Percentiles rank a stretch among this genome's conserved stretches.
These are phyloP conservation scores for Coemansia furcata DNA, from an alignment of 192 early-diverging fungal genomes.

Conservation along the genomic window DNA sequence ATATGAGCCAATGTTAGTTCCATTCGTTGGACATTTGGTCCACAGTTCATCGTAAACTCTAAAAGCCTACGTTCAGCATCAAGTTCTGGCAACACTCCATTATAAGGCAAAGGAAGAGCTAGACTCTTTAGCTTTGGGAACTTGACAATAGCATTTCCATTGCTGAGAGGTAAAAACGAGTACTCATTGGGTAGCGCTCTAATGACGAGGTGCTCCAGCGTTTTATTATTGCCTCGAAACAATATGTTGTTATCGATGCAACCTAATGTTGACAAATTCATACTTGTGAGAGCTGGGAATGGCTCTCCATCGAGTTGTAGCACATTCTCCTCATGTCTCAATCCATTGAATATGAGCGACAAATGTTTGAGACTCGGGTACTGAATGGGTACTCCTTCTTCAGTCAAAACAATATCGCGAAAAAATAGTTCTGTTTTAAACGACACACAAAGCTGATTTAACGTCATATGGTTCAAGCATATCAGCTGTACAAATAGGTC, in stretches of 20 bases:
- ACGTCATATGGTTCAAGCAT: neutral
- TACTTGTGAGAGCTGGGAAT: neutral
- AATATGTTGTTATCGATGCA: neutral
- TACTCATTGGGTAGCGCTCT: neutral
- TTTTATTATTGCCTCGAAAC: neutral
- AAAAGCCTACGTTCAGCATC: neutral
- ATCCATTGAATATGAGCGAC: neutral
- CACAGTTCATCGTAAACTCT: neutral
- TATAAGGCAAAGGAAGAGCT: neutral
- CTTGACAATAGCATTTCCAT: neutral
- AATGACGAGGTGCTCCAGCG: neutral
- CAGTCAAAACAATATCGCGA: neutral
- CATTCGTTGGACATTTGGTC: neutral
- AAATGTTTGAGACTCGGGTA: neutral
- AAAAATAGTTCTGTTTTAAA: neutral
- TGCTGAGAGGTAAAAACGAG: neutral
- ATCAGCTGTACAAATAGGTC: neutral
- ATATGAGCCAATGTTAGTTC: neutral
- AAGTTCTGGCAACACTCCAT: neutral
- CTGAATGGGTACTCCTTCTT: neutral
- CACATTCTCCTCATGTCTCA: neutral
- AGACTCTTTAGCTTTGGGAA: neutral
- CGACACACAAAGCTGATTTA: neutral
- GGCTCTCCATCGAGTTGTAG: neutral
- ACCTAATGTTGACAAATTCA: neutral